Conservation (phyloP, 805 yeast species). For the Wickerhamiella sorbophila region DNA sequence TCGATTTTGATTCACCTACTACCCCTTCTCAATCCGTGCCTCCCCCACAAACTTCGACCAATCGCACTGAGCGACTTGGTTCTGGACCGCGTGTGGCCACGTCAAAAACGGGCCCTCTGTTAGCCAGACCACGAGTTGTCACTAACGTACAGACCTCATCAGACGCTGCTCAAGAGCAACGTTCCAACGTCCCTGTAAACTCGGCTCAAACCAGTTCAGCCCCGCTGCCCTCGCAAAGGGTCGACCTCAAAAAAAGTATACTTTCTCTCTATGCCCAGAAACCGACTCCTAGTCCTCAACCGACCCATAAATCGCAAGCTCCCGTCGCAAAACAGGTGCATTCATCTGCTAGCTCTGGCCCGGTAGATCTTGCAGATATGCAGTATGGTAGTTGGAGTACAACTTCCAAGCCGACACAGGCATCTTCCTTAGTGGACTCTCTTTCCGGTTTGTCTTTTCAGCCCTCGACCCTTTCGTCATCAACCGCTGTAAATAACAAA, state of each 20-base stretch:
- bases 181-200: neutral
- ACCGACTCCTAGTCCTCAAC: conserved; percentile 28
- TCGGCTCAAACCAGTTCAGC: neutral
- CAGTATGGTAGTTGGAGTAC: conserved; percentile 1
- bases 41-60: neutral
- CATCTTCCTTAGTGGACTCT: neutral
- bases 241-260: conserved; percentile 85
- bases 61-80: too few species aligned
- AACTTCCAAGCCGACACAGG: conserved; percentile 1
- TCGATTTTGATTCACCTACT: neutral
- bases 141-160: too few species aligned
- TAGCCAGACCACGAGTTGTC: too few species aligned
- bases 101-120: too few species aligned
- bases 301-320: conserved; percentile 8
- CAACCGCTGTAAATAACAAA: neutral
- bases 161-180: too few species aligned
- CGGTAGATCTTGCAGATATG: neutral
- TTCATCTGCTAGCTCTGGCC: neutral
- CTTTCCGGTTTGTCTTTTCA: neutral
- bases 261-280: conserved; percentile 68
- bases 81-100: too few species aligned
- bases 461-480: neutral
- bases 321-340: neutral
- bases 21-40: neutral
- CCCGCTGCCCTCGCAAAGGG: conserved; percentile 31